A percentile compares a stretch with the other conserved stretches of the same genome.
Conservation (phyloP, 208 protist species). For the Acanthamoeba castellanii region DNA sequence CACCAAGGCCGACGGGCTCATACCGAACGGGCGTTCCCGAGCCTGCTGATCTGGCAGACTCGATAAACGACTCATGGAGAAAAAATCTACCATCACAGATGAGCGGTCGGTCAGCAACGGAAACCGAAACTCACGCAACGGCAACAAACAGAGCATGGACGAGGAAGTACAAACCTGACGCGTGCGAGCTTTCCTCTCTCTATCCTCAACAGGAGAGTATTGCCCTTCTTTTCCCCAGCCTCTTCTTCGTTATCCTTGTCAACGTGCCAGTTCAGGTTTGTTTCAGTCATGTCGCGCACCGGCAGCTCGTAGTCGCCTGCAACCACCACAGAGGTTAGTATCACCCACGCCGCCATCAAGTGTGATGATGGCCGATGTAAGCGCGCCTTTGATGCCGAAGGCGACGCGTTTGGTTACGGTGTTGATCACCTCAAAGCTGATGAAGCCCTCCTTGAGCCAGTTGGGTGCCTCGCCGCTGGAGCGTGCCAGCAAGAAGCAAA, state of each 20-base stretch:
- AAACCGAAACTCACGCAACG: not conserved
- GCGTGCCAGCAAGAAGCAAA: not conserved
- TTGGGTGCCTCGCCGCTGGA: not conserved
- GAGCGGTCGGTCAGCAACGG: not conserved
- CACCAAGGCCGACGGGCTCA: not conserved
- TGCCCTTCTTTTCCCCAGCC: not conserved
- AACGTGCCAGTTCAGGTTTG: slow-evolving; percentile 38
- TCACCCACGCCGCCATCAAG: not conserved
- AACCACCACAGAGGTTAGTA: no score
- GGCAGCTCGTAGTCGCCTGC: slow-evolving; percentile 46
- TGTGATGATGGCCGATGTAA: not conserved
- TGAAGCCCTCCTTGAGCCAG: not conserved
- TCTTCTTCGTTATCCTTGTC: slow-evolving; percentile 9
- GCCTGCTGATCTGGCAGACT: not conserved
- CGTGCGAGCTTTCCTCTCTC: not conserved
- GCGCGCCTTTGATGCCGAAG: not conserved
- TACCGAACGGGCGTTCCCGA: not conserved
- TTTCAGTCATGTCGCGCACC: not conserved
- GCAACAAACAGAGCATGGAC: not conserved
- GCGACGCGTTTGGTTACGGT: not conserved
- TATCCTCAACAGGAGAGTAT: not conserved
- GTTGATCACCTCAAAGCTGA: not conserved
- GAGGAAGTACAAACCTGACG: not conserved
- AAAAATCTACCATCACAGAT: not conserved
- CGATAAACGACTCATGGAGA: not conserved